A percentile compares a stretch with the other conserved stretches of the same genome.
phyloP scores from a whole-genome alignment of 1,284 basidiomycete genomes.

The Flammula alnicola region DNA sequence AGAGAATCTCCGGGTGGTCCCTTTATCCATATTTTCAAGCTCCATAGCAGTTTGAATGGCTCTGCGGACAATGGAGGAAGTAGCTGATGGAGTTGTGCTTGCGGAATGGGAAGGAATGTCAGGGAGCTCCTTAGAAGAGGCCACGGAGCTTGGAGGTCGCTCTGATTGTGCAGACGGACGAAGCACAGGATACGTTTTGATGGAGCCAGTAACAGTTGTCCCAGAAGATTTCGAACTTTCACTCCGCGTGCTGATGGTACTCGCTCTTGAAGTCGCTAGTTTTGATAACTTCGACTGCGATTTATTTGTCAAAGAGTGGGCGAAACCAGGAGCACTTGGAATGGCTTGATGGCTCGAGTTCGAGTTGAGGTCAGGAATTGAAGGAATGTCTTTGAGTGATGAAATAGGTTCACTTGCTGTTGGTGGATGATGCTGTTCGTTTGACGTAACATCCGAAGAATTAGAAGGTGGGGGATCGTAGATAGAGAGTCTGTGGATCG shows the following conservation, averaged over 20 bases:
- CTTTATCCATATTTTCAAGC: constrained; percentile 46
- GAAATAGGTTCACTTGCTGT: constrained; percentile 47
- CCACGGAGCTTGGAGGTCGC: constrained; percentile 40
- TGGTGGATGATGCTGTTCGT: constrained; percentile 39
- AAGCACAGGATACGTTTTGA: constrained; percentile 68
- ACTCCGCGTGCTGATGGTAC: constrained; percentile 43
- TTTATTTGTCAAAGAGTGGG: constrained; percentile 20
- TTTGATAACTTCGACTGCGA: constrained; percentile 57
- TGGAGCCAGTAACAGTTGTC: constrained; percentile 55
- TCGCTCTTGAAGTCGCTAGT: constrained; percentile 62
- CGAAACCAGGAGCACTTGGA: constrained; percentile 24
- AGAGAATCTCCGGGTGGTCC: constrained; percentile 13
- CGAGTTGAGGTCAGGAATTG: constrained; percentile 59
- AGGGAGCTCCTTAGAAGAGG: constrained; percentile 31
- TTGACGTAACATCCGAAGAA: constrained; percentile 46
- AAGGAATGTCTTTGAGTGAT: constrained; percentile 54
- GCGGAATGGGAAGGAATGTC: constrained; percentile 20
- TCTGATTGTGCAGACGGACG: constrained; percentile 65
- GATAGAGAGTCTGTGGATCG: constrained; percentile 69
- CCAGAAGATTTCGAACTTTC: constrained; percentile 54
- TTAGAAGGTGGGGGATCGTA: constrained; percentile 61
- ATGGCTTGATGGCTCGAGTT: constrained; percentile 41
- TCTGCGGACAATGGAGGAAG: constrained; percentile 58
- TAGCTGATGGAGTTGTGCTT: constrained; percentile 44
- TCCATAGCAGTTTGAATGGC: constrained; percentile 61